Evolutionary conservation across 2,329 filamentous ascomycete species (phyloP), one percentile per base, ranked within the genome.

Genomic region (Calonectria pseudoreteaudii): DNA sequence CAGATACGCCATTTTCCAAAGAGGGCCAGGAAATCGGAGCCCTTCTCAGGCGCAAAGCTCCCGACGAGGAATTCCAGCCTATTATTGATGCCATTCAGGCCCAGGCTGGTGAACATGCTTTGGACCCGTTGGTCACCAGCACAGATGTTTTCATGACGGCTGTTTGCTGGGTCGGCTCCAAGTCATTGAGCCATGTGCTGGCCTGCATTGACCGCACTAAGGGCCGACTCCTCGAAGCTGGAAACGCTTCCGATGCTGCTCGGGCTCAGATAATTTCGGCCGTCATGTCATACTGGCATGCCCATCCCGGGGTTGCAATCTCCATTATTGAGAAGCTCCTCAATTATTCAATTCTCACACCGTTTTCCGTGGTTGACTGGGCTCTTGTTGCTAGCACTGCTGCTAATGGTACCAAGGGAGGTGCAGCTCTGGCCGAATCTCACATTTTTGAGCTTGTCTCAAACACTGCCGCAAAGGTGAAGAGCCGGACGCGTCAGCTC

Each of bases 131-230:
- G 50, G 91, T 98, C 20, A 90, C 93, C n/a, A 97, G 95, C 76
- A 98, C 95, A 6, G 97, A 98, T 82, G 95, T 95, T 50, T 98
- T 98, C 81, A 93, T 98, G 81, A 99, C 96, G 0, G 93, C 95
- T 26, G 96, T 99, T 78, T 97, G 96, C 86, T 97, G 93, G 85
- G 93, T 98, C 64, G 97, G 97, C 56, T 96, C 95, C 76, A 99
- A 99, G 85, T 98, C 96, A 0, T 91, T 99, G 38, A 98, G 96
- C 16, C 97, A 99, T 84, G 95, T 98, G 5, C 91, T 99, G 20
- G 97, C 96, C 11, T 98, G 94, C 83, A 98, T 99, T 77, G 97
- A 99, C 85, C 94, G 97, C 72, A 96, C 94, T 86, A 98, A 98
- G 86, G 94, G 96, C 69, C 93, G 95, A 36, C 91, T 99, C 0